phyloP scores from a whole-genome alignment of 2,329 filamentous ascomycete genomes.

The Tolypocladium nubicola region DNA sequence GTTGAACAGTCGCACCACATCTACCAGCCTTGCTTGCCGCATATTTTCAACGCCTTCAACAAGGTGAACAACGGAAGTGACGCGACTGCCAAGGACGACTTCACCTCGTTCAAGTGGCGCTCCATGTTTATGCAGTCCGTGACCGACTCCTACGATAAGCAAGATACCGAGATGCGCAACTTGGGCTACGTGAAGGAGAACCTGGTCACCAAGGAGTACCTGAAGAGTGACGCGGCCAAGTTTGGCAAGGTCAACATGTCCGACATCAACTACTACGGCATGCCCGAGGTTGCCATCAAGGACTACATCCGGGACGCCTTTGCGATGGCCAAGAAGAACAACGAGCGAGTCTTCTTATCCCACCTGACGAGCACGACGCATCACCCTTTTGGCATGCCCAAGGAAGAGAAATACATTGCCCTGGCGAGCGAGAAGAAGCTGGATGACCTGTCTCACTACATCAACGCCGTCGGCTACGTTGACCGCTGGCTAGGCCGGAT shows the following conservation, averaged over 20 bases:
- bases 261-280: conserved; percentile 24
- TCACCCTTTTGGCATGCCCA: conserved; percentile 21
- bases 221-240: conserved; percentile 16
- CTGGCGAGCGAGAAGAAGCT: conserved; percentile 13
- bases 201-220: conserved; percentile 16
- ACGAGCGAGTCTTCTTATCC: conserved; percentile 22
- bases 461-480: conserved; percentile 20
- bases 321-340: conserved; percentile 13
- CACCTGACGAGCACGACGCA: conserved; percentile 25
- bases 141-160: conserved; percentile 22
- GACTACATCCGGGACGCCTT: conserved; percentile 23
- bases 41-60: conserved; percentile 24
- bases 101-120: conserved; percentile 17
- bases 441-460: conserved; percentile 20
- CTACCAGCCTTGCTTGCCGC: conserved; percentile 34
- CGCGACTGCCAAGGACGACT: conserved; percentile 5
- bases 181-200: conserved; percentile 18
- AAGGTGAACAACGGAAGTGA: conserved; percentile 4
- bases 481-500: conserved; percentile 21
- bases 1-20: conserved; percentile 29
- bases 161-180: conserved; percentile 16
- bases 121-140: conserved; percentile 22
- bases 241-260: conserved; percentile 16
- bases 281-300: conserved; percentile 18
- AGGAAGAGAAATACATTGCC: conserved; percentile 14